Evolutionary conservation across 768 basidiomycete species (phyloP).

Genomic region (Coprinopsis marcescibilis): DNA sequence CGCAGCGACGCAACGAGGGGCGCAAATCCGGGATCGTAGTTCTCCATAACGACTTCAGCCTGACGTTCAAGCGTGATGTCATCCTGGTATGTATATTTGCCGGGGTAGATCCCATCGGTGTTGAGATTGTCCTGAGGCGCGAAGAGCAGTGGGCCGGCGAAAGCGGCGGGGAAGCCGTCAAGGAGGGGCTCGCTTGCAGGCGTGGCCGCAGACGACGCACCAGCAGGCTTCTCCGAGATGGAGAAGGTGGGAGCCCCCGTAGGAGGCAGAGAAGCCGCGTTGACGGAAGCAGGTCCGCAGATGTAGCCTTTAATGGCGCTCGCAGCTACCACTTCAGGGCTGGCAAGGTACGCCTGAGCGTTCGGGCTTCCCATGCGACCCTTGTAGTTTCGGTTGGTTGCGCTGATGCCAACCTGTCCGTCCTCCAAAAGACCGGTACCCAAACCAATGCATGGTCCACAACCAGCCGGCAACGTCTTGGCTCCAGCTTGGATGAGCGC

Average conservation of each 20-base stretch:
- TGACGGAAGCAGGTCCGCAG: conserved; percentile 68
- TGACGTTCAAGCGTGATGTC: conserved; percentile 94
- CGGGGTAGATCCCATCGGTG: conserved; percentile 98
- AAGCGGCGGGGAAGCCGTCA: conserved; percentile 75
- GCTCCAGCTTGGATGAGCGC: conserved; percentile 83
- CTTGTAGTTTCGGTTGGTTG: conserved; percentile 98
- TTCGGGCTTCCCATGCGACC: conserved; percentile 97
- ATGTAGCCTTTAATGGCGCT: conserved; percentile 92
- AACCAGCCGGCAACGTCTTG: conserved; percentile 89
- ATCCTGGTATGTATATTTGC: conserved; percentile 99
- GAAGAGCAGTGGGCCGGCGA: conserved; percentile 85
- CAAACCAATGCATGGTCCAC: conserved; percentile 96
- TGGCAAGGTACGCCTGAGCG: conserved; percentile 92
- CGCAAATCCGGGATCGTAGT: conserved; percentile 91
- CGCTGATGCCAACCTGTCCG: conserved; percentile 93
- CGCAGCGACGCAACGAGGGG: conserved; percentile 45
- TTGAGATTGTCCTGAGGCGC: conserved; percentile 96
- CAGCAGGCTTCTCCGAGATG: conserved; percentile 28
- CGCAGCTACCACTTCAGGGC: conserved; percentile 95
- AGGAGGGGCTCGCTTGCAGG: conserved; percentile 56
- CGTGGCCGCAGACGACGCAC: conserved; percentile 24
- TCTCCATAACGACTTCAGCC: conserved; percentile 98
- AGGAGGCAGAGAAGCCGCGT: conserved; percentile 46
- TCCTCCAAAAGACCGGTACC: conserved; percentile 91
- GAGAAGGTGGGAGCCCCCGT: conserved; percentile 53